These are phyloP conservation scores for Cucumis melo DNA, from an alignment of 306 rosid genomes.

Conservation along the genomic window DNA sequence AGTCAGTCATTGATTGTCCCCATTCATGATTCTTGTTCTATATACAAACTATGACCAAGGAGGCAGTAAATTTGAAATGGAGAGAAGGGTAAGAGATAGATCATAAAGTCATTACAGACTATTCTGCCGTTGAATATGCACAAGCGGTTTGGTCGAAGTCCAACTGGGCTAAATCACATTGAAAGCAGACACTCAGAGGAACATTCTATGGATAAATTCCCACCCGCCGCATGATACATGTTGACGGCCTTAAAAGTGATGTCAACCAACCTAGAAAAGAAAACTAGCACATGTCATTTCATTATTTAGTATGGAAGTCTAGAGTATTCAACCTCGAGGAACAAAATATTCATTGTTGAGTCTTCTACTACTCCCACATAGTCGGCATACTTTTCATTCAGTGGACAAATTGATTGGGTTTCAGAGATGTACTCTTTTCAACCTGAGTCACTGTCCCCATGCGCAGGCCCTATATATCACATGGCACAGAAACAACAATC, in stretches of 20 bases:
- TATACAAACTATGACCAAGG: neutral
- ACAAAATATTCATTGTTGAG: neutral
- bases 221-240: neutral
- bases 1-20: neutral
- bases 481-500: neutral
- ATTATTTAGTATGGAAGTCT: constrained; percentile 3
- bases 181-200: neutral
- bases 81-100: neutral
- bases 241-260: neutral
- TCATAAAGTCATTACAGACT: constrained; percentile 5
- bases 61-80: neutral
- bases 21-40: neutral
- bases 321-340: constrained; percentile 5
- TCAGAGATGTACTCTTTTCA: neutral
- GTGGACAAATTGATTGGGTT: constrained; percentile 1
- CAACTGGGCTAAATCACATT: neutral
- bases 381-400: neutral
- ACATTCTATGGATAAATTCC: neutral
- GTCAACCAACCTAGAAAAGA: constrained; percentile 1
- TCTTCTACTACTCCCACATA: neutral
- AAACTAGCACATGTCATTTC: constrained; percentile 3
- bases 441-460: constrained; percentile 68
- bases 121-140: neutral
- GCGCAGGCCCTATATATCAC: constrained; percentile 64
- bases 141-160: neutral